A percentile compares a stretch with the other conserved stretches of the same genome.
phyloP scores from a whole-genome alignment of 148 eudicot species.

The Camellia japonica region DNA sequence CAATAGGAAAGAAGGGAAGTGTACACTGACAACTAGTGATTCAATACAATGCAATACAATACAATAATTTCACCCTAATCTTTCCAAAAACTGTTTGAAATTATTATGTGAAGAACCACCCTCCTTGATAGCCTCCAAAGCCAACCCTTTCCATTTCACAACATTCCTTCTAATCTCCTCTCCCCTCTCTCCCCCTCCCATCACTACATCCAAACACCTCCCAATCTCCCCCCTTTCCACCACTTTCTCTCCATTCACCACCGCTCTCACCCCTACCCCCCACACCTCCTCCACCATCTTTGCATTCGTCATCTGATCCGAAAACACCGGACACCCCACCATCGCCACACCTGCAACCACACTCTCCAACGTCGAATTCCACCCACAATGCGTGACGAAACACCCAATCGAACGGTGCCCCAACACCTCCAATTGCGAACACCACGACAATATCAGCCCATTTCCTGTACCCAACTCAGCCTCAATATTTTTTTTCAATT shows the following conservation, averaged over 20 bases:
- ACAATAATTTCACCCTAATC: too few relatives aligned
- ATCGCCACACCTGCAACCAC: conserved; percentile 21
- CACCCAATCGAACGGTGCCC: conserved; percentile 27
- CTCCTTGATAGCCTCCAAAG: conserved; percentile 19
- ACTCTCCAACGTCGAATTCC: conserved; percentile 33
- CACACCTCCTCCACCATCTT: conserved; percentile 29
- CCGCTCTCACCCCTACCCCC: conserved; percentile 15
- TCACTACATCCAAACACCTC: conserved; percentile 24
- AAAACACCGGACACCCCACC: conserved; percentile 23
- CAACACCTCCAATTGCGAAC: conserved; percentile 10
- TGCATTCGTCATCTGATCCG: conserved; percentile 26
- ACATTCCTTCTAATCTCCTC: conserved; percentile 26
- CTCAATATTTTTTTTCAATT: too few relatives aligned
- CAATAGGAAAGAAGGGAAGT: too few relatives aligned
- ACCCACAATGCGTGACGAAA: conserved; percentile 36
- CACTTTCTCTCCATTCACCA: conserved; percentile 1
- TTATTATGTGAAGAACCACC: conserved; percentile 23
- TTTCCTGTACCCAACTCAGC: too few relatives aligned
- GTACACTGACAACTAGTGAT: too few relatives aligned
- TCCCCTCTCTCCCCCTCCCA: conserved; percentile 14
- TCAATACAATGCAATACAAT: too few relatives aligned
- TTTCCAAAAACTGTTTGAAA: not conserved
- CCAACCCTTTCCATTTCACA: conserved; percentile 26
- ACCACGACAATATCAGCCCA: too few relatives aligned
- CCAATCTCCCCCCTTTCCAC: conserved; percentile 23